Conservation (phyloP, 176 grass and related monocot genomes). For the Phragmites australis region DNA sequence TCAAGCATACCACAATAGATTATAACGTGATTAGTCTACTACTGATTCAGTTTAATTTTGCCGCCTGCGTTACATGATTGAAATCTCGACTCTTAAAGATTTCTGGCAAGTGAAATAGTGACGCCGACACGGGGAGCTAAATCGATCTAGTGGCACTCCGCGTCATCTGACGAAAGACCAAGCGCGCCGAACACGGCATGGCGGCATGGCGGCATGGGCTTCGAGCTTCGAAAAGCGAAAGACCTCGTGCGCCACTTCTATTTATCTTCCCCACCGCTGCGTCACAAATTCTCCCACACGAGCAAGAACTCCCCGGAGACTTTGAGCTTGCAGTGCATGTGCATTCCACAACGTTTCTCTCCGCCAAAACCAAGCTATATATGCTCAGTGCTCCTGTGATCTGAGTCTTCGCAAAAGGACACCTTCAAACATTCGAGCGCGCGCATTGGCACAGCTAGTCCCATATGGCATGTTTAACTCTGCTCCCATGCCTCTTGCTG, state of each 20-base stretch:
- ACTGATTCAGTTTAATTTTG: not conserved
- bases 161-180: not conserved
- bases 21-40: not conserved
- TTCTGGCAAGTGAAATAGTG: too few relatives aligned
- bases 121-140: not conserved
- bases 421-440: not conserved
- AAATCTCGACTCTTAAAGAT: too few relatives aligned
- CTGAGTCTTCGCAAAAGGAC: too few relatives aligned
- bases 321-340: too few relatives aligned
- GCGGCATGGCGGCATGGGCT: not conserved
- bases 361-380: not conserved
- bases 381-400: too few relatives aligned
- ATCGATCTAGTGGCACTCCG: not conserved
- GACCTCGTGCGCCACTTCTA: not conserved
- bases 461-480: not conserved
- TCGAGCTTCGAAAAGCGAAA: too few relatives aligned
- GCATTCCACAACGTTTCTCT: too few relatives aligned
- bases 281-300: not conserved
- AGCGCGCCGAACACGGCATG: not conserved
- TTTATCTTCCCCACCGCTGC: not conserved
- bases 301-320: slow-evolving; percentile 1
- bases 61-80: not conserved
- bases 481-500: slow-evolving; percentile 16
- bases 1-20: not conserved
- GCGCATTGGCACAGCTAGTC: not conserved